A percentile compares a stretch with the other conserved stretches of the same genome.
Conservation (phyloP, 2,329 filamentous ascomycete genomes). For the Alternaria ventricosa region DNA sequence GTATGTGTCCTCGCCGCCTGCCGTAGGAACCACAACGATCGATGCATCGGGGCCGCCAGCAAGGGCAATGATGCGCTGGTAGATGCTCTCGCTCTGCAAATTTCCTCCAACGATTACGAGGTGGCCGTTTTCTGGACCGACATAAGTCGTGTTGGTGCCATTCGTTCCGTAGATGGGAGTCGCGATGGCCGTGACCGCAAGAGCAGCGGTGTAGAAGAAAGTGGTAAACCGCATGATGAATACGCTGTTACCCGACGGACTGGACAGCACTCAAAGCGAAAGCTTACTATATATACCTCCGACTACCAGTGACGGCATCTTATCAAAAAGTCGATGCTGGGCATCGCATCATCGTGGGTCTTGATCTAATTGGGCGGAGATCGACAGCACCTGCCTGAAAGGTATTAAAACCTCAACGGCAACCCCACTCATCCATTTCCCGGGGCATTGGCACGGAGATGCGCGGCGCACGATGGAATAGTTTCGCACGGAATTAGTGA, state of each 20-base stretch:
- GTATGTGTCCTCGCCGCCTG: conserved; percentile 31
- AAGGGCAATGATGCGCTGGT: conserved; percentile 33
- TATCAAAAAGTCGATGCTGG: conserved; percentile 3
- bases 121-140: conserved; percentile 32
- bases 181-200: conserved; percentile 13
- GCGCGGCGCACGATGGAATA: not conserved
- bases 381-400: conserved; percentile 14
- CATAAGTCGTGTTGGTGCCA: conserved; percentile 19
- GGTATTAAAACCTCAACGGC: not conserved
- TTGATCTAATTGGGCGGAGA: conserved; percentile 1
- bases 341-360: conserved; percentile 12
- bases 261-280: no score
- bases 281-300: not conserved
- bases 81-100: conserved; percentile 30
- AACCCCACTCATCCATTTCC: not conserved
- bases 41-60: conserved; percentile 30
- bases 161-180: conserved; percentile 5
- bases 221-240: conserved; percentile 15
- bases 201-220: conserved; percentile 5
- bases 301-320: not conserved
- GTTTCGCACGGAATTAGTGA: not conserved
- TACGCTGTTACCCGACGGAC: not conserved
- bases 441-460: not conserved
- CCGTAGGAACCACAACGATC: conserved; percentile 33
- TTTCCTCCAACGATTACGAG: conserved; percentile 36